Conservation (phyloP, 495 filamentous ascomycete genomes). For the Penicillium dipodomyicola region DNA sequence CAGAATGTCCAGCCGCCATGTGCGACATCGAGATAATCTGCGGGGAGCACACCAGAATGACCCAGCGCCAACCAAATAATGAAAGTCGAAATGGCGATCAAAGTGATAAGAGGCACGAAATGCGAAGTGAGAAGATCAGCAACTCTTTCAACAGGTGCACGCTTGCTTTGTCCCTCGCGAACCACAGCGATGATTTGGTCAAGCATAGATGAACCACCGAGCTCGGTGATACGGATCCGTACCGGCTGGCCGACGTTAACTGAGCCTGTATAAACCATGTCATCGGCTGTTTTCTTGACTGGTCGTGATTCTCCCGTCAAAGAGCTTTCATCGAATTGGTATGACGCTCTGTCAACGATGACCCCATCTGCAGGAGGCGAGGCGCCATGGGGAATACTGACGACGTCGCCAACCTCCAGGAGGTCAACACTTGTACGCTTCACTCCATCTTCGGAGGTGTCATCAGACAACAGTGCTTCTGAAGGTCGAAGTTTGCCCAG, state of each 20-base stretch:
- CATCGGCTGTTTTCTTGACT: slow-evolving; percentile 66
- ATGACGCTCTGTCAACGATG: slow-evolving; percentile 56
- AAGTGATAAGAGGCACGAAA: slow-evolving; percentile 83
- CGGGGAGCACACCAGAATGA: slow-evolving; percentile 61
- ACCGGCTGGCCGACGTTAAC: slow-evolving; percentile 77
- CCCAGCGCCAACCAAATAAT: slow-evolving; percentile 79
- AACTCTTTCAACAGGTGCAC: slow-evolving; percentile 81
- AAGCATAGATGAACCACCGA: slow-evolving; percentile 79
- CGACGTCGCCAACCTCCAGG: slow-evolving; percentile 79
- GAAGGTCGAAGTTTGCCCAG: slow-evolving; percentile 76
- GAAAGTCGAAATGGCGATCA: slow-evolving; percentile 80
- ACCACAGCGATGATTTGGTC: slow-evolving; percentile 89
- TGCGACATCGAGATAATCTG: slow-evolving; percentile 61
- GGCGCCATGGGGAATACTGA: slow-evolving; percentile 71
- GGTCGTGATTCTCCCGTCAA: slow-evolving; percentile 84
- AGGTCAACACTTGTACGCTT: slow-evolving; percentile 62
- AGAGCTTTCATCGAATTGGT: slow-evolving; percentile 83
- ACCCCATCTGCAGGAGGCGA: slow-evolving; percentile 85
- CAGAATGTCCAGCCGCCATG: slow-evolving; percentile 83
- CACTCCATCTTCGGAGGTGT: slow-evolving; percentile 23
- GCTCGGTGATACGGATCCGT: slow-evolving; percentile 64
- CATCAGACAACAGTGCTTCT: slow-evolving; percentile 62
- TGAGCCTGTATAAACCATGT: slow-evolving; percentile 79
- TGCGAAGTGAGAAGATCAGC: slow-evolving; percentile 83
- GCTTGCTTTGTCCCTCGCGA: slow-evolving; percentile 83